phyloP scores from a whole-genome alignment of 257 asterid genomes.

The Buddleja alternifolia region DNA sequence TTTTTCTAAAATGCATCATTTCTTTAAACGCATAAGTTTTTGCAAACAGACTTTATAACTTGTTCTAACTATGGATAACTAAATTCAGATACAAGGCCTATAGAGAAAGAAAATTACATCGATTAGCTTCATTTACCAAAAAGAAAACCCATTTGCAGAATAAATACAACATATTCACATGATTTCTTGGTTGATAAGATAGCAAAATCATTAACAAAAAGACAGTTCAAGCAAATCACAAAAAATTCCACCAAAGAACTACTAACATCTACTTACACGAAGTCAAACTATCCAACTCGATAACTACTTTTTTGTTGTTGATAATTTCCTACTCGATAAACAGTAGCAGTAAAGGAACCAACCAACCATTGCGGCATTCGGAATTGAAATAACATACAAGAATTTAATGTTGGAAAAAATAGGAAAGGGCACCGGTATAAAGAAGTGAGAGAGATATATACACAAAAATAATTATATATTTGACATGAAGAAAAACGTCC shows the following conservation, averaged over 20 bases:
- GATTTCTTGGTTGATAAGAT: not conserved
- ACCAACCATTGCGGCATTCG: not conserved
- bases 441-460: slow-evolving; percentile 1
- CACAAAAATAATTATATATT: not conserved
- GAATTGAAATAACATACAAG: not conserved
- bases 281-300: no score
- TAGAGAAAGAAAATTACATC: not conserved
- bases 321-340: not conserved
- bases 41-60: no score
- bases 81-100: not conserved
- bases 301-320: no score
- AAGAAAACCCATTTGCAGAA: not conserved
- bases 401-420: not conserved
- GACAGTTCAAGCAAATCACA: not conserved
- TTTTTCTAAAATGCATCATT: no score
- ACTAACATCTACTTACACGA: not conserved
- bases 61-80: not conserved
- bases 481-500: slow-evolving; percentile 14
- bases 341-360: not conserved
- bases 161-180: not conserved
- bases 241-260: not conserved
- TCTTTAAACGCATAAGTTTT: no score
- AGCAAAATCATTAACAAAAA: not conserved
- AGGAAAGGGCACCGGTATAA: not conserved
- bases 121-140: slow-evolving; percentile 5